Evolutionary conservation across 2,329 filamentous ascomycete species (phyloP).

Genomic region (Fusarium sp.): DNA sequence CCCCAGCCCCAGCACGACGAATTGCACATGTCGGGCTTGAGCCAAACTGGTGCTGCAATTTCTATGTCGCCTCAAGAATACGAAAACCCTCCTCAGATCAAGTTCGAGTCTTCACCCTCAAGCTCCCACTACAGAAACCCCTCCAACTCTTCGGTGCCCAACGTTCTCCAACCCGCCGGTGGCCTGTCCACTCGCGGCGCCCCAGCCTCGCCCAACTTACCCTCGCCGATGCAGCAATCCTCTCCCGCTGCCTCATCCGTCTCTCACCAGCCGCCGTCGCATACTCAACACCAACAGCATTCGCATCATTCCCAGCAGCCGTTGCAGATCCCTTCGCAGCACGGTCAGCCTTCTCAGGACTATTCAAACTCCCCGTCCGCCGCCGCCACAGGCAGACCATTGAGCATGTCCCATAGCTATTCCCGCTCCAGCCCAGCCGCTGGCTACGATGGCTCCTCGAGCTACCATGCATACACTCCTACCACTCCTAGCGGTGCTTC

Average conservation of each 20-base stretch:
- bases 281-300: slow-evolving; percentile 52
- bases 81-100: slow-evolving; percentile 66
- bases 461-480: slow-evolving; percentile 69
- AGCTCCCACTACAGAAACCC: slow-evolving; percentile 59
- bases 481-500: slow-evolving; percentile 72
- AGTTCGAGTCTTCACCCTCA: slow-evolving; percentile 61
- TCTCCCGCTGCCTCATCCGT: slow-evolving; percentile 52
- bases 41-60: slow-evolving; percentile 49
- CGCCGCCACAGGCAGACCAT: slow-evolving; percentile 71
- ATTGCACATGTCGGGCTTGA: slow-evolving; percentile 67
- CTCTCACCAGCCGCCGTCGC: slow-evolving; percentile 54
- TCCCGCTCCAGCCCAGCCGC: slow-evolving; percentile 85
- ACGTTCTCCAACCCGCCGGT: slow-evolving; percentile 70
- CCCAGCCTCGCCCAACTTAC: slow-evolving; percentile 57
- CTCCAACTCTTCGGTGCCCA: slow-evolving; percentile 63
- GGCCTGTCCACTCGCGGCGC: slow-evolving; percentile 52
- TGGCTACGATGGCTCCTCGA: slow-evolving; percentile 66
- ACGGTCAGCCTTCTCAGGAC: slow-evolving; percentile 71
- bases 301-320: slow-evolving; percentile 51
- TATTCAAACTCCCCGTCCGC: slow-evolving; percentile 36
- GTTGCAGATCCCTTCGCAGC: slow-evolving; percentile 56
- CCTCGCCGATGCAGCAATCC: slow-evolving; percentile 62
- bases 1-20: slow-evolving; percentile 61
- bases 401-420: slow-evolving; percentile 79
- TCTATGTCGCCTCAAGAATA: slow-evolving; percentile 64